phyloP scores from a whole-genome alignment of 2,329 filamentous ascomycete species.

The Paracorniculantispora psalliotae region DNA sequence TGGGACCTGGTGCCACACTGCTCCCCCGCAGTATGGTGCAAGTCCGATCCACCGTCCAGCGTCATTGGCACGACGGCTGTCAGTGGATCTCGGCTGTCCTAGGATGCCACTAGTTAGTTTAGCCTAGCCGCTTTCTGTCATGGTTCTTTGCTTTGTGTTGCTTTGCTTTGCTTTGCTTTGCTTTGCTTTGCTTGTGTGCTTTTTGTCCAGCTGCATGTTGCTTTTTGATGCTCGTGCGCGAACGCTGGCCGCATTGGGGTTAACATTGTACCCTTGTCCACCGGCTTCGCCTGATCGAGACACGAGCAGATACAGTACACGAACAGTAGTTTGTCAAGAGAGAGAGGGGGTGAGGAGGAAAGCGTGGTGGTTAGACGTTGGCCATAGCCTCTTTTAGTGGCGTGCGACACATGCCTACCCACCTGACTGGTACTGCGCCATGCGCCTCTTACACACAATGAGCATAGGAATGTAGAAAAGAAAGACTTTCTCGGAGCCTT shows the following conservation, averaged over 20 bases:
- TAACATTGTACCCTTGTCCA: not conserved
- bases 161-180: not conserved
- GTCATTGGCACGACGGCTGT: not conserved
- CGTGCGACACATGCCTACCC: not conserved
- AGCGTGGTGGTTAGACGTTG: not conserved
- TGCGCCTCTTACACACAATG: not conserved
- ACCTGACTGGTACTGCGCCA: not conserved
- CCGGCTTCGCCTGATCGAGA: not conserved
- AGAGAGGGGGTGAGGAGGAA: not conserved
- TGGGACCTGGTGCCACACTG: not conserved
- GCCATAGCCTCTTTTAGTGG: not conserved
- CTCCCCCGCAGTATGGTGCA: not conserved
- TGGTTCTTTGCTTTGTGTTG: not conserved
- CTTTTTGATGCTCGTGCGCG: not conserved
- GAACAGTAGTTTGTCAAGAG: not conserved
- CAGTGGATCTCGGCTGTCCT: not conserved
- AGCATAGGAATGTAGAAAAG: not conserved
- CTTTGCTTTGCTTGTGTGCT: not conserved
- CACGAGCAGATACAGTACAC: not conserved
- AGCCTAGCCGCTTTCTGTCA: not conserved
- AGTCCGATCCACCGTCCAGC: slow-evolving; percentile 3
- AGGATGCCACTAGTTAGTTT: not conserved
- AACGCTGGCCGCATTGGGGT: not conserved
- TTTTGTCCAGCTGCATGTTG: not conserved
- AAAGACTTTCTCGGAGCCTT: not conserved